phyloP scores from a whole-genome alignment of 2,329 filamentous ascomycete species.

The Neonectria hederae region DNA sequence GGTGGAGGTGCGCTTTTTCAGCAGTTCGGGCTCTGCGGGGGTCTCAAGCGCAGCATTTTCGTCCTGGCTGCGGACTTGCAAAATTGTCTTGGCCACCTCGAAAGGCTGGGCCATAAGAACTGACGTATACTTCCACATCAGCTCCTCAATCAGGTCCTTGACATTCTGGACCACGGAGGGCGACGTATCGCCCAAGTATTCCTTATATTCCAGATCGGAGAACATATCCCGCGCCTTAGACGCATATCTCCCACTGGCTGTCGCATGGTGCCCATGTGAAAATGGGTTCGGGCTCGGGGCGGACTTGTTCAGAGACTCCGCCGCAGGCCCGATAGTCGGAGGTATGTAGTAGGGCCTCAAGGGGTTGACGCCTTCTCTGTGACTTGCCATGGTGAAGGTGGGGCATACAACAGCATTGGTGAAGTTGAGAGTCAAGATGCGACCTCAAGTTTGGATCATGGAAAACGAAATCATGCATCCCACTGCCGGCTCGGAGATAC shows the following conservation, averaged over 20 bases:
- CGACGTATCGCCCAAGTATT: slow-evolving; percentile 81
- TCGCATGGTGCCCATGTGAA: slow-evolving; percentile 54
- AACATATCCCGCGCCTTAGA: slow-evolving; percentile 83
- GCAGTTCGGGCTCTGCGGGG: slow-evolving; percentile 37
- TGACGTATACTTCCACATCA: slow-evolving; percentile 91
- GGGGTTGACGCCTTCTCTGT: slow-evolving; percentile 65
- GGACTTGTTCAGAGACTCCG: slow-evolving; percentile 46
- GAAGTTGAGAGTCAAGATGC: slow-evolving; percentile 31
- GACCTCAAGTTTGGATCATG: slow-evolving; percentile 35
- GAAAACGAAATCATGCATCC: slow-evolving; percentile 48
- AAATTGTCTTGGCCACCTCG: slow-evolving; percentile 92
- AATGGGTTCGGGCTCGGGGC: slow-evolving; percentile 57
- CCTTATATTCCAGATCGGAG: slow-evolving; percentile 90
- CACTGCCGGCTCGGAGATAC: slow-evolving; percentile 38
- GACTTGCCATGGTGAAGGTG: slow-evolving; percentile 54
- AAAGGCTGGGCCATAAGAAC: slow-evolving; percentile 94
- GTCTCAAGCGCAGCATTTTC: slow-evolving; percentile 49
- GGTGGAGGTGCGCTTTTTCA: slow-evolving; percentile 44
- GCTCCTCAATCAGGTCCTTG: slow-evolving; percentile 82
- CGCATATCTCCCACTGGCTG: slow-evolving; percentile 47
- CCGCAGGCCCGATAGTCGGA: slow-evolving; percentile 62
- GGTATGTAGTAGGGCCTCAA: slow-evolving; percentile 76
- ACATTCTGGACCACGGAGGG: slow-evolving; percentile 79
- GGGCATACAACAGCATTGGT: slow-evolving; percentile 41
- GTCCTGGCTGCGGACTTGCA: slow-evolving; percentile 77